These are phyloP conservation scores for Phaeotremella skinneri DNA, from an alignment of 768 basidiomycete species.

Conservation along the genomic window DNA sequence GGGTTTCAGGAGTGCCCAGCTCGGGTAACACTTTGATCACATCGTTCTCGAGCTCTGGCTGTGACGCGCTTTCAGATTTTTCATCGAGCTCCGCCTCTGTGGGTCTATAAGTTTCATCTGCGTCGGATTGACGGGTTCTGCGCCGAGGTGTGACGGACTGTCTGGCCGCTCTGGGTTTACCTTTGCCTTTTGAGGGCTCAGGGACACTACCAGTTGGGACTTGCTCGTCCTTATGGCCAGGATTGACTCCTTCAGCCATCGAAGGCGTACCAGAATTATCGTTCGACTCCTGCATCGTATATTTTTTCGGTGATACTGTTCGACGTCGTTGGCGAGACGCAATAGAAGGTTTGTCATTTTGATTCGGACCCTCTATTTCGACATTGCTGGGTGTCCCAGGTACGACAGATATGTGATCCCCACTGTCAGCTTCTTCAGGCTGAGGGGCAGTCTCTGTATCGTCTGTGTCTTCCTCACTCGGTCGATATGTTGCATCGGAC, in stretches of 20 bases:
- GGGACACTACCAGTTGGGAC: background rate
- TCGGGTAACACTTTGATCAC: constrained; percentile 1
- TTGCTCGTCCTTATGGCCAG: background rate
- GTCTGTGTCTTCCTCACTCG: background rate
- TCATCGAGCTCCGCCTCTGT: background rate
- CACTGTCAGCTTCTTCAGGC: too few species aligned
- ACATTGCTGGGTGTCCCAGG: too few species aligned
- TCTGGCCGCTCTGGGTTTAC: background rate
- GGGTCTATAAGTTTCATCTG: constrained; percentile 2
- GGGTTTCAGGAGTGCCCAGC: background rate
- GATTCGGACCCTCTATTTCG: too few species aligned
- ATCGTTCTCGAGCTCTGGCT: background rate
- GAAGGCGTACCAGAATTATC: too few species aligned
- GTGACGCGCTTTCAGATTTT: background rate
- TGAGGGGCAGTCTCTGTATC: background rate
- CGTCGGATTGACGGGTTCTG: background rate
- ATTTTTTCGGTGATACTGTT: too few species aligned
- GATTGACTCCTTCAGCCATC: too few species aligned
- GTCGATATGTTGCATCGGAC: background rate
- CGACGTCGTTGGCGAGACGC: too few species aligned
- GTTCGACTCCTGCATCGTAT: too few species aligned
- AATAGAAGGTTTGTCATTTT: too few species aligned
- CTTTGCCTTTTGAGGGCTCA: background rate
- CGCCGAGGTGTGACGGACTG: background rate
- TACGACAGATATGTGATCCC: too few species aligned